A percentile compares a stretch with the other conserved stretches of the same genome.
Evolutionary conservation across 306 rosid genomes (phyloP).

Genomic region (Quercus dentata): DNA sequence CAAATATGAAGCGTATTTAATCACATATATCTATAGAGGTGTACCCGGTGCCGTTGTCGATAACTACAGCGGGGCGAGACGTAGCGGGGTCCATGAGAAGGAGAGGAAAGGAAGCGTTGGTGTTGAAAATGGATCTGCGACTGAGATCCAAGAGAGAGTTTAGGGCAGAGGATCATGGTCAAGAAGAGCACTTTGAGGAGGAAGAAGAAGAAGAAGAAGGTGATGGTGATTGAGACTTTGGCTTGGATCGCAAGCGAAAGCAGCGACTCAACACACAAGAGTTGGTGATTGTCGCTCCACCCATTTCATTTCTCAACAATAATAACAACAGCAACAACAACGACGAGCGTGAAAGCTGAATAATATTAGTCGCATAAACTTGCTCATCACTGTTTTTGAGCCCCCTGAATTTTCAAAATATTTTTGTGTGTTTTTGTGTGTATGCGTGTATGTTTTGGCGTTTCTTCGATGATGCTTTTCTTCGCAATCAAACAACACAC

Average conservation of each 20-base stretch:
- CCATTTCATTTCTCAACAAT: constrained; percentile 44
- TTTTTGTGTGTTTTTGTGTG: neutral
- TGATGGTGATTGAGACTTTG: constrained; percentile 41
- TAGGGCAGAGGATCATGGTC: constrained; percentile 70
- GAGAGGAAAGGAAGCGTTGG: constrained; percentile 1
- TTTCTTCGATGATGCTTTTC: constrained; percentile 54
- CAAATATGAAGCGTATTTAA: neutral
- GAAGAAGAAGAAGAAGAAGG: constrained; percentile 6
- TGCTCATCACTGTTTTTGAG: constrained; percentile 18
- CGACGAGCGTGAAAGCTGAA: constrained; percentile 23
- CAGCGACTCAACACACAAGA: constrained; percentile 39
- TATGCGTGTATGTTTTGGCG: neutral
- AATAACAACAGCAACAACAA: constrained; percentile 6
- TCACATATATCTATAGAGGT: neutral
- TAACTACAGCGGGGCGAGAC: constrained; percentile 93
- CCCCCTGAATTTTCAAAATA: too few relatives aligned
- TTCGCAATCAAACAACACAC: constrained; percentile 41
- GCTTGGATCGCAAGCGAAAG: constrained; percentile 77
- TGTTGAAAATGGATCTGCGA: constrained; percentile 58
- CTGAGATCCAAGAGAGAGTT: constrained; percentile 60
- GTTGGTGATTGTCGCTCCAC: constrained; percentile 39
- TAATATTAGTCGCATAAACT: constrained; percentile 28
- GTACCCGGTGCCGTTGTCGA: constrained; percentile 98
- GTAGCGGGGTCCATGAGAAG: constrained; percentile 86
- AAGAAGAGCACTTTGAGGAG: constrained; percentile 36